Conservation (phyloP, 1,139 yeast species). For the Wickerhamomyces sp. region DNA sequence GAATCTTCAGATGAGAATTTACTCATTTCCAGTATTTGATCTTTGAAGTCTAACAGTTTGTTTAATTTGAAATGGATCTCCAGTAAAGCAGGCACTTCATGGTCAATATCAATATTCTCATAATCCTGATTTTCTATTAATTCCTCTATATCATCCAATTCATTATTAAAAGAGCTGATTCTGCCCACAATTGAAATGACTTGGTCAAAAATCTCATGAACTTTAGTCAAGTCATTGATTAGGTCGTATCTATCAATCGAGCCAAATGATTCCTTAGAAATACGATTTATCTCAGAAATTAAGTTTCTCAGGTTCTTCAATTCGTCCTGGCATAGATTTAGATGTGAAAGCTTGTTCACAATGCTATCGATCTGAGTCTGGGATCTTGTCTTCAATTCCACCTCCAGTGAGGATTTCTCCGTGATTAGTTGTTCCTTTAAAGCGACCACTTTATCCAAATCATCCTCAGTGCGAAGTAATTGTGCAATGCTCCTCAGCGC, state of each 20-base stretch:
- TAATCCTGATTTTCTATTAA: constrained; percentile 54
- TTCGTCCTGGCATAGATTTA: constrained; percentile 31
- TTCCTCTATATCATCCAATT: constrained; percentile 45
- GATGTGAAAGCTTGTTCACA: constrained; percentile 25
- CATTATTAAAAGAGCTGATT: constrained; percentile 52
- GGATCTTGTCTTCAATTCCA: constrained; percentile 61
- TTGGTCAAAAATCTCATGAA: constrained; percentile 69
- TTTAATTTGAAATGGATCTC: constrained; percentile 67
- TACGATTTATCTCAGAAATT: constrained; percentile 53
- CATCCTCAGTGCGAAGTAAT: constrained; percentile 49
- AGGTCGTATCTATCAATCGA: constrained; percentile 54
- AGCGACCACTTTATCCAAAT: constrained; percentile 50
- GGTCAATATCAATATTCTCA: constrained; percentile 45
- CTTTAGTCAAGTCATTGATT: constrained; percentile 56
- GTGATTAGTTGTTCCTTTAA: constrained; percentile 56
- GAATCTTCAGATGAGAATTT: constrained; percentile 61
- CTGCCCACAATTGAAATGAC: constrained; percentile 63
- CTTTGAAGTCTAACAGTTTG: constrained; percentile 72
- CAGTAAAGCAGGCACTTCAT: constrained; percentile 57
- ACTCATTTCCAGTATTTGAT: constrained; percentile 59
- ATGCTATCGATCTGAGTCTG: constrained; percentile 56
- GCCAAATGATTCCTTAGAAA: constrained; percentile 49
- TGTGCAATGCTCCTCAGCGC: constrained; percentile 33
- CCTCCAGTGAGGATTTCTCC: constrained; percentile 71
- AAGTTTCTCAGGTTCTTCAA: constrained; percentile 49